phyloP scores from a whole-genome alignment of 441 rosid genomes.

The Populus hybrid region DNA sequence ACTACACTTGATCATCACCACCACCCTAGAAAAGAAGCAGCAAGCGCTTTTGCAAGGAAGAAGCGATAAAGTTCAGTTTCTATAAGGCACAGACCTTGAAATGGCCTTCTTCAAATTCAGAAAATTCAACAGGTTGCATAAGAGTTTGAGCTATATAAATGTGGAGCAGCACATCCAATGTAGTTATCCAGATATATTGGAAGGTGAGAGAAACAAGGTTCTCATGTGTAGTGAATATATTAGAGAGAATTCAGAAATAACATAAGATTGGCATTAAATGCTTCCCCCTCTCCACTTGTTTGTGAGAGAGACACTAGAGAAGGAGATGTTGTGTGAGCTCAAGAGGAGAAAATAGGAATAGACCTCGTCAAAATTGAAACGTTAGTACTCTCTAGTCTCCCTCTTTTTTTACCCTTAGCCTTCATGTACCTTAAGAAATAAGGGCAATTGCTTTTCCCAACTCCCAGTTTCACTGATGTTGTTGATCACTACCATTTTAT shows the following conservation, averaged over 20 bases:
- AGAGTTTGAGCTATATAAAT: background rate
- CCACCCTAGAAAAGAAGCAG: background rate
- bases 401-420: background rate
- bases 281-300: background rate
- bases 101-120: background rate
- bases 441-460: too few relatives aligned
- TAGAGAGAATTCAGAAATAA: background rate
- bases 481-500: too few relatives aligned
- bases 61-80: background rate
- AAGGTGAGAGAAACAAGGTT: constrained; percentile 21
- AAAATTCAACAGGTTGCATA: background rate
- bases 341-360: background rate
- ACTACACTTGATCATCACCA: background rate
- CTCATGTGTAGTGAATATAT: constrained; percentile 20
- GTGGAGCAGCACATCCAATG: background rate
- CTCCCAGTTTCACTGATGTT: too few relatives aligned
- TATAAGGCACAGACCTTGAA: background rate
- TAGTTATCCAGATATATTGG: background rate
- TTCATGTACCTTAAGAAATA: background rate
- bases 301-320: background rate
- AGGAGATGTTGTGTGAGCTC: background rate
- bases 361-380: background rate
- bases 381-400: background rate
- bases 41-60: background rate
- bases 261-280: background rate